Conservation (phyloP, 768 basidiomycete genomes). For the Serendipita indica region DNA sequence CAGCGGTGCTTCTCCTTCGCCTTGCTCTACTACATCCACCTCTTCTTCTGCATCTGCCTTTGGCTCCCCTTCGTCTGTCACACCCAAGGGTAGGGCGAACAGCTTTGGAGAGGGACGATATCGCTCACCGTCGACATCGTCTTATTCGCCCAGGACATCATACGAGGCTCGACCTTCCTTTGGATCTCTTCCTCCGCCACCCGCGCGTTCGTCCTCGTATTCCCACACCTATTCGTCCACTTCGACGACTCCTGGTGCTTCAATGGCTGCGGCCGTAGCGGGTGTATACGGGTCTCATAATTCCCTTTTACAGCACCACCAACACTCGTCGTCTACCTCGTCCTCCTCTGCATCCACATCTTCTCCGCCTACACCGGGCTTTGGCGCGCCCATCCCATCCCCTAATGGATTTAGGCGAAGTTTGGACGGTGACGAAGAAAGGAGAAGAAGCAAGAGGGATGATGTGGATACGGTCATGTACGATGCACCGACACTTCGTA, state of each 20-base stretch:
- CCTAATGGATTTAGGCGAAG: background rate
- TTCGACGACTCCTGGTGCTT: background rate
- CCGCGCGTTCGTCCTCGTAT: background rate
- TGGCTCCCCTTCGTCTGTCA: background rate
- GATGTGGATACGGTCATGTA: background rate
- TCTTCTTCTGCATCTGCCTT: background rate
- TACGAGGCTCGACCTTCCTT: background rate
- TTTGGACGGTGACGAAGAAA: background rate
- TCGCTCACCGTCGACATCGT: background rate
- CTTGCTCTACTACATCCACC: background rate
- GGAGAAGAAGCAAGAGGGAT: background rate
- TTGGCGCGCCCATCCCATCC: background rate
- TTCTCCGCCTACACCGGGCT: constrained; percentile 1
- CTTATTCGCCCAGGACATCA: background rate
- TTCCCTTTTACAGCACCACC: background rate
- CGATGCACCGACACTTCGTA: background rate
- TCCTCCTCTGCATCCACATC: background rate
- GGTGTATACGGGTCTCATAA: too few relatives aligned
- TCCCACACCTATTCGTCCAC: background rate
- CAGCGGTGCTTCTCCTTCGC: background rate
- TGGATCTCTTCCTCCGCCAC: background rate
- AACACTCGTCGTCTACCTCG: background rate
- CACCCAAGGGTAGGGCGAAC: background rate
- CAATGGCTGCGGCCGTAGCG: too few relatives aligned
- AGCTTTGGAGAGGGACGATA: background rate